A percentile compares a stretch with the other conserved stretches of the same genome.
Conservation (phyloP, 2,329 filamentous ascomycete genomes). For the Scedosporium aurantiacum region DNA sequence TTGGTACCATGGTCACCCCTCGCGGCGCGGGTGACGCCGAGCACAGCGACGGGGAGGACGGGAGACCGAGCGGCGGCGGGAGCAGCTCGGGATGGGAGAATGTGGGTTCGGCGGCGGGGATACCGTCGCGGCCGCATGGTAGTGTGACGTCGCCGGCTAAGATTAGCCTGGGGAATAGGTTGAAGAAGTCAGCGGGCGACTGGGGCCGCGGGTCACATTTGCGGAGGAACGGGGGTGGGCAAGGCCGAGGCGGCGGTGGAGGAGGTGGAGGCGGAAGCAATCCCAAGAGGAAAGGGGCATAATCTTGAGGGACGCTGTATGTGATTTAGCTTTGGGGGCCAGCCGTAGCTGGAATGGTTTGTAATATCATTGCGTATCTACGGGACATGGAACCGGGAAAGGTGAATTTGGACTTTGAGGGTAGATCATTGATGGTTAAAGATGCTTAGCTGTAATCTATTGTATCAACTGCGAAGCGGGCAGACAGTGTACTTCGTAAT, state of each 20-base stretch:
- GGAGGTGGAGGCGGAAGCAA: not conserved
- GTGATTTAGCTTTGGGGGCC: too few relatives aligned
- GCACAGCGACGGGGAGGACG: not conserved
- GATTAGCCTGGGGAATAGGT: conserved; percentile 2
- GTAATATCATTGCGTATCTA: not conserved
- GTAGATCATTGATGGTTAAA: too few relatives aligned
- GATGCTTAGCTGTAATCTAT: too few relatives aligned
- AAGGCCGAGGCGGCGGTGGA: not conserved
- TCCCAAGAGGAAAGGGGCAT: not conserved
- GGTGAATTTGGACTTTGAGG: too few relatives aligned
- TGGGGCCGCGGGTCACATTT: not conserved
- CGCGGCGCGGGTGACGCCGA: not conserved
- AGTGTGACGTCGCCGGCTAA: conserved; percentile 2
- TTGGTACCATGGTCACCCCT: not conserved
- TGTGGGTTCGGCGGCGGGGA: not conserved
- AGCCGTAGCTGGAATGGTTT: too few relatives aligned
- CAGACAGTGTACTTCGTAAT: too few relatives aligned
- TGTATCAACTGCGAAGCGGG: too few relatives aligned
- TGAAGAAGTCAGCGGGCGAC: conserved; percentile 2
- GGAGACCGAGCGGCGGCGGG: not conserved
- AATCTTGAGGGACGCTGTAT: too few relatives aligned
- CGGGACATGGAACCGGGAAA: too few relatives aligned
- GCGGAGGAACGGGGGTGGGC: not conserved
- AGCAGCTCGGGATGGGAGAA: not conserved
- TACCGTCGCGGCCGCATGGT: not conserved